Evolutionary conservation across 345 rosid species (phyloP).

Genomic region (Citrus medica): DNA sequence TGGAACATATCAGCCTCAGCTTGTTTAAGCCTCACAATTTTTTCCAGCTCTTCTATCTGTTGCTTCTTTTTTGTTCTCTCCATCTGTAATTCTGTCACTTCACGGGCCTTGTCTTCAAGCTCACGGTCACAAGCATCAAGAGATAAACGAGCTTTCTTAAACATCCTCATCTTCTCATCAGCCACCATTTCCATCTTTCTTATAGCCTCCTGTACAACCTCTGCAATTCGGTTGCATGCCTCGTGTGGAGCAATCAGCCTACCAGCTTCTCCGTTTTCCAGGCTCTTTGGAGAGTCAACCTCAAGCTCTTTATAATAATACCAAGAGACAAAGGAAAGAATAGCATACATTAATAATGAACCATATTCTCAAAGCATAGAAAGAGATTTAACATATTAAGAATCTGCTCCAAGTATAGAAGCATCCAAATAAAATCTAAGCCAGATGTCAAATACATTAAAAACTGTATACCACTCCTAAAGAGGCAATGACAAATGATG

Average conservation of each 20-base stretch:
- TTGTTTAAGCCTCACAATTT: conserved; percentile 85
- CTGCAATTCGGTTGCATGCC: conserved; percentile 93
- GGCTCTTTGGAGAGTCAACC: conserved; percentile 75
- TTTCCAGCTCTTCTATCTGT: conserved; percentile 91
- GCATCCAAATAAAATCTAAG: neutral
- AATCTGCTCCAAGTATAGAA: neutral
- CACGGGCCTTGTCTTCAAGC: conserved; percentile 90
- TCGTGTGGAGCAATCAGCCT: conserved; percentile 88
- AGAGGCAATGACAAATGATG: neutral
- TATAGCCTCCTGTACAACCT: conserved; percentile 90
- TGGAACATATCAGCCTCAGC: conserved; percentile 99
- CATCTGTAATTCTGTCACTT: conserved; percentile 63
- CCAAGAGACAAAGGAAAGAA: neutral
- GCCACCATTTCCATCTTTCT: conserved; percentile 98
- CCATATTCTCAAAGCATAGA: neutral
- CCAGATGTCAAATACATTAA: neutral
- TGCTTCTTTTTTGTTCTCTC: conserved; percentile 78
- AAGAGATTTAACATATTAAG: neutral
- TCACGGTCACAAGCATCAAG: conserved; percentile 88
- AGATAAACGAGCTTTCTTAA: conserved; percentile 75
- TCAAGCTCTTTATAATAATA: conserved; percentile 59
- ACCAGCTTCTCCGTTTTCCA: conserved; percentile 79
- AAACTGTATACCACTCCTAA: neutral
- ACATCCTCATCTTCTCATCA: conserved; percentile 91
- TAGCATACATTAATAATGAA: neutral